Evolutionary conservation across 306 rosid genomes (phyloP).

Genomic region (Oxytropis ochrocephala): DNA sequence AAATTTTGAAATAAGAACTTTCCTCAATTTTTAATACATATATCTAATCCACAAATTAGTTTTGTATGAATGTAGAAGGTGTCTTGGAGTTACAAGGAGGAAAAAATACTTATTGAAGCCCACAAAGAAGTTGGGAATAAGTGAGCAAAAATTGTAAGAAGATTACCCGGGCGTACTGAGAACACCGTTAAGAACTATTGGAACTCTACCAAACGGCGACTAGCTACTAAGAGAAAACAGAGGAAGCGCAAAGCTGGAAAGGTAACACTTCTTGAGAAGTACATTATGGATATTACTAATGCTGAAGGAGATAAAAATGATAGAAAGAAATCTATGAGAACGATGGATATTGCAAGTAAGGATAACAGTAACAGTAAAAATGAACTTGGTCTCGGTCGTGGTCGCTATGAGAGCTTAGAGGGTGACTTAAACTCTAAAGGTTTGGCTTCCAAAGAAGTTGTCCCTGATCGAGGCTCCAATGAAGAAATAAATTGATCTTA

Average conservation of each 20-base stretch:
- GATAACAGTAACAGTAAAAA: too few relatives aligned
- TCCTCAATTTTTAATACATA: not conserved
- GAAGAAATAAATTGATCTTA: too few relatives aligned
- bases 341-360: too few relatives aligned
- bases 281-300: conserved; percentile 33
- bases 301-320: not conserved
- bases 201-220: conserved; percentile 63
- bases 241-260: not conserved
- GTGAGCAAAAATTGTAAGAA: conserved; percentile 74
- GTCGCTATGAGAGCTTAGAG: too few relatives aligned
- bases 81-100: conserved; percentile 67
- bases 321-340: not conserved
- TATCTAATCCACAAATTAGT: not conserved
- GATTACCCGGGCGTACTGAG: conserved; percentile 52
- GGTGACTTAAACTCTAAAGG: too few relatives aligned
- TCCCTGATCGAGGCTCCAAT: too few relatives aligned
- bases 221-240: conserved; percentile 26
- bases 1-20: too few relatives aligned
- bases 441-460: too few relatives aligned
- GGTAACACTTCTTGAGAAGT: conserved; percentile 32
- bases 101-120: conserved; percentile 46
- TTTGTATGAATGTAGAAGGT: conserved; percentile 50
- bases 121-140: conserved; percentile 55
- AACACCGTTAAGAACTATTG: conserved; percentile 76
- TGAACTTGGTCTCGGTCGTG: too few relatives aligned